A percentile compares a stretch with the other conserved stretches of the same genome.
Evolutionary conservation across 2,329 filamentous ascomycete species (phyloP).

Genomic region (Chaetomium olivaceum): DNA sequence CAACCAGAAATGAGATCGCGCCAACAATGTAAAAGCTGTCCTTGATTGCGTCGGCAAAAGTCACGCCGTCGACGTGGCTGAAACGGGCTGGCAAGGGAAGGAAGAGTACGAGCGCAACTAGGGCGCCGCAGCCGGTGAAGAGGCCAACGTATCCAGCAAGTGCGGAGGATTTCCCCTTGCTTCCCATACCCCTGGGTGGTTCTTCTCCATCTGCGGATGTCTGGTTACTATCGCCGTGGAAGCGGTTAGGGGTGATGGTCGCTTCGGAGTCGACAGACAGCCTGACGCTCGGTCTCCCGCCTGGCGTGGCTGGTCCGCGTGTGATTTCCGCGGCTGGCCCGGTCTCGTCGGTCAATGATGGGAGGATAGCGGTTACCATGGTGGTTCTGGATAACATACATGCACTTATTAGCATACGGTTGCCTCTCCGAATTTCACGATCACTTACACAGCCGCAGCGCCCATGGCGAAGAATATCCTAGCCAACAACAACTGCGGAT

Average conservation of each 20-base stretch:
- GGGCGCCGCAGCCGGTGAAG: constrained; percentile 87
- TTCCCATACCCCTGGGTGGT: constrained; percentile 30
- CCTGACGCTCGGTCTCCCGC: constrained; percentile 58
- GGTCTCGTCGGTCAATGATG: constrained; percentile 62
- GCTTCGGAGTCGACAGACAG: constrained; percentile 71
- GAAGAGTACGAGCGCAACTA: constrained; percentile 80
- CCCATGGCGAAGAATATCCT: constrained; percentile 87
- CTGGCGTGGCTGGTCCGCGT: constrained; percentile 42
- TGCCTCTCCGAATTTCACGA: not conserved
- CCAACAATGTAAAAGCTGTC: constrained; percentile 89
- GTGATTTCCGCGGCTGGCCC: constrained; percentile 32
- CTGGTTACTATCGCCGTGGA: constrained; percentile 35
- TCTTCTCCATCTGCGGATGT: constrained; percentile 10
- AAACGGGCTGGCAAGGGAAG: constrained; percentile 85
- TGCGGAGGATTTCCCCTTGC: constrained; percentile 51
- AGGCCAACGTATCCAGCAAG: constrained; percentile 89
- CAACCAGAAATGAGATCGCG: constrained; percentile 68
- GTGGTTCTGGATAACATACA: constrained; percentile 59
- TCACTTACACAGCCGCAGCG: constrained; percentile 75
- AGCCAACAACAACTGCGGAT: constrained; percentile 82
- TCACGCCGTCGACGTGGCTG: constrained; percentile 67
- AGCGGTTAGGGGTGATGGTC: constrained; percentile 71
- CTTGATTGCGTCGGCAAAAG: constrained; percentile 71
- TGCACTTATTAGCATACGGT: not conserved
- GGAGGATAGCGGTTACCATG: constrained; percentile 95